Evolutionary conservation across 495 filamentous ascomycete genomes (phyloP).

Genomic region (Jackrogersella multiformis): DNA sequence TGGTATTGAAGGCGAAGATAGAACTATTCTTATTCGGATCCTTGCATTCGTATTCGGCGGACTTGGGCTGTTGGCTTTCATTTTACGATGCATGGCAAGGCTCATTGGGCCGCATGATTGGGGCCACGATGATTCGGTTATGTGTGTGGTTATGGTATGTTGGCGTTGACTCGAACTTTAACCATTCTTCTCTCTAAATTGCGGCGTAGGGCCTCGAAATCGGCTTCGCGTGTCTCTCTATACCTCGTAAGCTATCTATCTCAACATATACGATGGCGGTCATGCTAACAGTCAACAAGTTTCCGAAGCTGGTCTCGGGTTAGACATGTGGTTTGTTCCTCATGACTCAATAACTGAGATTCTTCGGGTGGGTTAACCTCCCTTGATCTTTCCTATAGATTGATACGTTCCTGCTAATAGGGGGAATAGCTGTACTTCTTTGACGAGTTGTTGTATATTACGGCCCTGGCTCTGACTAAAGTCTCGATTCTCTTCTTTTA

Average conservation of each 20-base stretch:
- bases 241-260: constrained; percentile 23
- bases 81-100: constrained; percentile 32
- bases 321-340: constrained; percentile 44
- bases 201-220: constrained; percentile 18
- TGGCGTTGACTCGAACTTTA: neutral
- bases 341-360: constrained; percentile 41
- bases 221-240: constrained; percentile 11
- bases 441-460: constrained; percentile 51
- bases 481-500: constrained; percentile 63
- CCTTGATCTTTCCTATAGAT: neutral
- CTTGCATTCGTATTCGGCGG: constrained; percentile 28
- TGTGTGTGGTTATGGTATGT: constrained; percentile 39
- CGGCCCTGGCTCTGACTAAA: constrained; percentile 56
- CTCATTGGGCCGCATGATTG: constrained; percentile 32
- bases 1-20: constrained; percentile 29
- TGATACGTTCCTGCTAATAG: constrained; percentile 4
- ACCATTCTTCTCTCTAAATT: constrained; percentile 11
- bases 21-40: constrained; percentile 20
- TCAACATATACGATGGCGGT: neutral
- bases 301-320: constrained; percentile 28
- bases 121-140: constrained; percentile 35
- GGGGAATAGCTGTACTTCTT: constrained; percentile 50
- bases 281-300: constrained; percentile 23
- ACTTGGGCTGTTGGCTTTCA: constrained; percentile 33
- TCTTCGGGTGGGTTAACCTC: constrained; percentile 32